A percentile compares a stretch with the other conserved stretches of the same genome.
phyloP scores from a whole-genome alignment of 2,329 filamentous ascomycete species.

The Pseudopithomyces chartarum region DNA sequence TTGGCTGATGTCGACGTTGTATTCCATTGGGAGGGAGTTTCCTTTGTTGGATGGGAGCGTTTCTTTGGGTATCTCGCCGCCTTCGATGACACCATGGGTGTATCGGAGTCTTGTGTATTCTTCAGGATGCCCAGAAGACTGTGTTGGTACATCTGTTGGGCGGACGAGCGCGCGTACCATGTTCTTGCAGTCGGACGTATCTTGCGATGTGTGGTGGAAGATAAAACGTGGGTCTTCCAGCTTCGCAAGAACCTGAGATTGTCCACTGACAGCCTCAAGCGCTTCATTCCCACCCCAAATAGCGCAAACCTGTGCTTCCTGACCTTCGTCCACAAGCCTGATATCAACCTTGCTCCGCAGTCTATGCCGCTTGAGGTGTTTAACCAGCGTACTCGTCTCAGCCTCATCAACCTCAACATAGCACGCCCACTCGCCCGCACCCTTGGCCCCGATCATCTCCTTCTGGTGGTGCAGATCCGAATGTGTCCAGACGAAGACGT shows the following conservation, averaged over 20 bases:
- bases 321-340: slow-evolving; percentile 59
- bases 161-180: slow-evolving; percentile 19
- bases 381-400: slow-evolving; percentile 65
- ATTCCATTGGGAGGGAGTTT: slow-evolving; percentile 80
- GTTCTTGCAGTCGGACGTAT: slow-evolving; percentile 1
- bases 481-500: slow-evolving; percentile 79
- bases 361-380: slow-evolving; percentile 84
- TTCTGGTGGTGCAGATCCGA: slow-evolving; percentile 23
- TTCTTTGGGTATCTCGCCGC: slow-evolving; percentile 77
- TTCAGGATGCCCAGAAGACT: background rate
- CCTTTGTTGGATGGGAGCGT: slow-evolving; percentile 31
- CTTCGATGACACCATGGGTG: slow-evolving; percentile 81
- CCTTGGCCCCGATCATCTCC: slow-evolving; percentile 30
- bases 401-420: slow-evolving; percentile 81
- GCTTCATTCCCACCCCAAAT: slow-evolving; percentile 62
- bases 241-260: slow-evolving; percentile 9
- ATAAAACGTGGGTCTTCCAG: slow-evolving; percentile 30
- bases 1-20: slow-evolving; percentile 83
- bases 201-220: too few species aligned
- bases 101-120: slow-evolving; percentile 79
- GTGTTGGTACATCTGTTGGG: background rate
- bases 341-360: slow-evolving; percentile 79
- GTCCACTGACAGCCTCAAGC: slow-evolving; percentile 9
- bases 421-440: slow-evolving; percentile 57
- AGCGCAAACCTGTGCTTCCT: slow-evolving; percentile 70